Conservation (phyloP, 225 moss, liverwort and hornwort genomes). For the Physcomitrellopsis africana region DNA sequence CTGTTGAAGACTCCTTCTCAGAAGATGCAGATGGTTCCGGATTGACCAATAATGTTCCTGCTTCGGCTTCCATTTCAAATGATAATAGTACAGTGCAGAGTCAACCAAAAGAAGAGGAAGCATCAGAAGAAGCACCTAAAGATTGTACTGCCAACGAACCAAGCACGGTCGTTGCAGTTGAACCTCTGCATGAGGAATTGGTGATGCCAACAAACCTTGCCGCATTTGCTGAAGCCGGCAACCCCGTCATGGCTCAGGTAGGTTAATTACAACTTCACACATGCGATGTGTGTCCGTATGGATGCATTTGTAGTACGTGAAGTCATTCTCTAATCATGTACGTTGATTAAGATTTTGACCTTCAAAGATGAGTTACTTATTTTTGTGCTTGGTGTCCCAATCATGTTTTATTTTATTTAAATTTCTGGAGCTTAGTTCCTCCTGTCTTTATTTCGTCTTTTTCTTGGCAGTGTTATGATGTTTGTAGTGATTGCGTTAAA, state of each 20-base stretch:
- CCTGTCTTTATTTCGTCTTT: neutral
- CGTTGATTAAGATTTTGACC: neutral
- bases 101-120: constrained; percentile 45
- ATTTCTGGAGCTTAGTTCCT: neutral
- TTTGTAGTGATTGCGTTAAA: constrained; percentile 1
- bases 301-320: constrained; percentile 1
- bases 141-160: constrained; percentile 35
- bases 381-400: no score
- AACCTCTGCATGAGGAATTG: constrained; percentile 51
- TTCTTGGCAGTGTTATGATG: neutral
- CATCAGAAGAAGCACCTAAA: constrained; percentile 41
- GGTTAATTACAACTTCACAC: constrained; percentile 17
- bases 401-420: no score
- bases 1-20: constrained; percentile 91
- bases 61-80: constrained; percentile 41
- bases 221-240: constrained; percentile 94
- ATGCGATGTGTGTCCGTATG: constrained; percentile 1
- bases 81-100: constrained; percentile 37
- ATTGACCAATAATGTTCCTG: constrained; percentile 41
- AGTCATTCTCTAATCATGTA: neutral
- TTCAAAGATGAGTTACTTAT: no score
- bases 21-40: constrained; percentile 66
- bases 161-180: constrained; percentile 37
- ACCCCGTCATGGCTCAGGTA: constrained; percentile 99
- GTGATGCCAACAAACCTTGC: constrained; percentile 65